Base-by-base conservation (phyloP, 1,139 yeast species). In the Debaryomycetaceae sp. region DNA sequence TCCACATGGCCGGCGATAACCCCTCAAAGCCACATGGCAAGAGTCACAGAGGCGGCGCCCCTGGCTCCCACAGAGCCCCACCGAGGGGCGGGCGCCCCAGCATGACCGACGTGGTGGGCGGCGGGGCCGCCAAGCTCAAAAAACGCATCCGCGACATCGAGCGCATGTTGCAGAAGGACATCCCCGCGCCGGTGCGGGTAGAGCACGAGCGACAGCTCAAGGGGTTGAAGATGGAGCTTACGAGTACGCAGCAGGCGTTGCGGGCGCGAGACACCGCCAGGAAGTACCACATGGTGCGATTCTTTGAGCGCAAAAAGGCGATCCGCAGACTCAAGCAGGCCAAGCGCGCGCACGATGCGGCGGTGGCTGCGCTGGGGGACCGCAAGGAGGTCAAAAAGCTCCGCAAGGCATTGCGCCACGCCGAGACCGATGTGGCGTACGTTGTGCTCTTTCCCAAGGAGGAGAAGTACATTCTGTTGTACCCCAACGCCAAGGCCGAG, bases 281-380 rank as follows among this genome's bases (percentile, higher is more conserved):
- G 44, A 84, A 81, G 56, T 91, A 93, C 54, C 96, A 86, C 50
- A 89, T 88, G 93, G 91, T 91, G 29, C 71, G 93, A 42, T 91
- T 93, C 50, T 85, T 91, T 41, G 98, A 91, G 55, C 74, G 73
- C 46, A 86, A 89, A 61, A 93, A 91, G 69, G 95, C 97, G 1
- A 48, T 74, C 19, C 69, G 96, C 47, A 75, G 68, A 40, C 75
- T 86, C 46, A 82, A 81, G 41, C 79, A 79, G 42, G 77, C 80
- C 2, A 61, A 63, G 38, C 80, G 75, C 36, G 61, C 61, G 16
- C 50, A 65, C 30, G 69, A 61, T 18, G 65, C 58, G 22, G 65
- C 58, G 22, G 58, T 67, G 11, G 49, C 60, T 23, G 51, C 53
- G 31, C 57, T 65, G 7, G 69, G 61, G 17, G 62, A 65, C 14